Conservation (phyloP, 2,329 filamentous ascomycete species). For the Onygenales sp. region DNA sequence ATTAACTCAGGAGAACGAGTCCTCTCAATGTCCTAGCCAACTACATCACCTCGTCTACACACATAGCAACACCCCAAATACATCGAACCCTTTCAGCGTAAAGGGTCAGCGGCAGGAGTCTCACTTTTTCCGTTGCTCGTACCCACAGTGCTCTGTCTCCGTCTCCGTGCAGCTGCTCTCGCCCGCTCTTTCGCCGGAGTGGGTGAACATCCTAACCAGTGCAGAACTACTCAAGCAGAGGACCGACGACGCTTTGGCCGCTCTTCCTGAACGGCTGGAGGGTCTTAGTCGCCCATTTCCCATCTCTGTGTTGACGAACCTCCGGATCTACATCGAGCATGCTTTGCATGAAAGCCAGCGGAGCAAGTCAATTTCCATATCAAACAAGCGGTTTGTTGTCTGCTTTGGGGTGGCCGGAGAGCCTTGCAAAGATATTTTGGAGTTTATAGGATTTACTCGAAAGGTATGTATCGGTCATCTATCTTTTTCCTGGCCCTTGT, state of each 20-base stretch:
- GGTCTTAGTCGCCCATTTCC: slow-evolving; percentile 42
- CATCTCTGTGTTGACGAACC: slow-evolving; percentile 46
- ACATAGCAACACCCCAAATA: slow-evolving; percentile 18
- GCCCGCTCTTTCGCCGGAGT: slow-evolving; percentile 41
- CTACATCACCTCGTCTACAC: slow-evolving; percentile 52
- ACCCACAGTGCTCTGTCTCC: slow-evolving; percentile 44
- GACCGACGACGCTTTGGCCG: slow-evolving; percentile 42
- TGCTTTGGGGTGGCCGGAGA: slow-evolving; percentile 50
- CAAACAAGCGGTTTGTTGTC: slow-evolving; percentile 56
- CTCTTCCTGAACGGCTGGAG: slow-evolving; percentile 45
- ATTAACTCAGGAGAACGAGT: slow-evolving; percentile 41
- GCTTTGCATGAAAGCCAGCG: slow-evolving; percentile 41
- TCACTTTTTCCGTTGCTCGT: slow-evolving; percentile 51
- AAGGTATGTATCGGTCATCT: slow-evolving; percentile 26
- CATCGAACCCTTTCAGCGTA: slow-evolving; percentile 5
- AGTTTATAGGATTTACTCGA: slow-evolving; percentile 47
- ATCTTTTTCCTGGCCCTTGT: slow-evolving; percentile 3
- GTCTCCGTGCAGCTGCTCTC: slow-evolving; percentile 43
- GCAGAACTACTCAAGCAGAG: slow-evolving; percentile 42
- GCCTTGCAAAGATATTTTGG: slow-evolving; percentile 47
- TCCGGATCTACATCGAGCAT: slow-evolving; percentile 53
- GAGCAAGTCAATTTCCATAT: slow-evolving; percentile 45
- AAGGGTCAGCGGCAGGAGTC: slow-evolving; percentile 32
- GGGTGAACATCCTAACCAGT: slow-evolving; percentile 46
- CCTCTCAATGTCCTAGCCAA: slow-evolving; percentile 39